phyloP scores from a whole-genome alignment of 257 asterid species.

The Capsicum chinense region DNA sequence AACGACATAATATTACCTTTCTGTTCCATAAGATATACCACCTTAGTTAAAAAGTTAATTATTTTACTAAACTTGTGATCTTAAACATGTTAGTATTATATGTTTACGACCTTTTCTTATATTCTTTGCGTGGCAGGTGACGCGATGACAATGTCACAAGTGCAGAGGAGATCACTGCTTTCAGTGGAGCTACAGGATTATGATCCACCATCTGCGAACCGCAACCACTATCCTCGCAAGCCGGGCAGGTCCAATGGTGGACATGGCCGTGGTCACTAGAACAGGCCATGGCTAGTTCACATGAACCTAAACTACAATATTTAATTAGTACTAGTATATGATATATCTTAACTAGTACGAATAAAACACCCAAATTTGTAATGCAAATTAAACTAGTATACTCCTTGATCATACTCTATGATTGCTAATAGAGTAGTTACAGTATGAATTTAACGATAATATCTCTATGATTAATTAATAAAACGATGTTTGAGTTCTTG shows the following conservation, averaged over 20 bases:
- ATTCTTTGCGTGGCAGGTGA: background rate
- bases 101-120: background rate
- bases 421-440: background rate
- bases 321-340: background rate
- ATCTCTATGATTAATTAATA: background rate
- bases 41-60: too few relatives aligned
- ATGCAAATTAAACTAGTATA: background rate
- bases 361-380: background rate
- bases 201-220: slow-evolving; percentile 17
- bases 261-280: background rate
- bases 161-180: background rate
- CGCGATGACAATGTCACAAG: background rate
- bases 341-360: background rate
- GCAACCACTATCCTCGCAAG: slow-evolving; percentile 24
- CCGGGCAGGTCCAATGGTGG: background rate
- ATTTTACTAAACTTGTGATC: background rate
- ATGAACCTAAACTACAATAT: background rate
- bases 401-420: background rate
- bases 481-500: background rate
- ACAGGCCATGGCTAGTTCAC: background rate
- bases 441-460: background rate
- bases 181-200: background rate
- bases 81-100: background rate
- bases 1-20: too few relatives aligned
- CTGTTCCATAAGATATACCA: background rate